Conservation (phyloP, 257 asterid species). For the Solanum sejunctum region DNA sequence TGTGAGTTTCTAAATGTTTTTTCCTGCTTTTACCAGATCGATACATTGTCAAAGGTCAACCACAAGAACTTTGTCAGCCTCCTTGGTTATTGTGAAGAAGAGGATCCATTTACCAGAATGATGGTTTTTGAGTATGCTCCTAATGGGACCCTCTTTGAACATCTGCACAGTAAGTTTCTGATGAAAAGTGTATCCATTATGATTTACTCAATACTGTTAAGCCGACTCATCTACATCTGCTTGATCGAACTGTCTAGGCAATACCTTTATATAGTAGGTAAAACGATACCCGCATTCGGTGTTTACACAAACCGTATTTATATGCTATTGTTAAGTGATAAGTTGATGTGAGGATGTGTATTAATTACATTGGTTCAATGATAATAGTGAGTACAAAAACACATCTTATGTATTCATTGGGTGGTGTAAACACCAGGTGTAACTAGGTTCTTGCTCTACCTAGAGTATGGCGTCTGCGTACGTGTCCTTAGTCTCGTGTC, state of each 20-base stretch:
- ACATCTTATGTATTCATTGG: neutral
- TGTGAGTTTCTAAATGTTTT: neutral
- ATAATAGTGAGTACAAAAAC: neutral
- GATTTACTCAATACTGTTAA: neutral
- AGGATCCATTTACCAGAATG: constrained; percentile 81
- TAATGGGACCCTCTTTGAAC: constrained; percentile 89
- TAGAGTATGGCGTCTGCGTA: neutral
- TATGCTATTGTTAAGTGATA: neutral
- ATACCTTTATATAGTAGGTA: neutral
- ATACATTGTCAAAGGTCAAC: constrained; percentile 61
- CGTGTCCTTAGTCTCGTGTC: neutral
- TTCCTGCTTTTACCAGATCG: constrained; percentile 39
- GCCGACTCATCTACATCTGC: neutral
- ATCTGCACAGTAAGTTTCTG: constrained; percentile 65
- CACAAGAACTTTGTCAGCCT: constrained; percentile 82
- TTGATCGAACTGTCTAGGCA: neutral
- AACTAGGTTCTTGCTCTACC: neutral
- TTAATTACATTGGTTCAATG: neutral
- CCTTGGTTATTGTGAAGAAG: constrained; percentile 76
- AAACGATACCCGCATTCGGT: neutral
- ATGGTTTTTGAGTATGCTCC: constrained; percentile 93
- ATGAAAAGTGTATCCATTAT: neutral
- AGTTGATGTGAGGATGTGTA: neutral
- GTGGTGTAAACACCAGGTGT: neutral
- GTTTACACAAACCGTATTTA: neutral